Conservation (phyloP, 2,329 filamentous ascomycete genomes). For the Penicillium crustosum region DNA sequence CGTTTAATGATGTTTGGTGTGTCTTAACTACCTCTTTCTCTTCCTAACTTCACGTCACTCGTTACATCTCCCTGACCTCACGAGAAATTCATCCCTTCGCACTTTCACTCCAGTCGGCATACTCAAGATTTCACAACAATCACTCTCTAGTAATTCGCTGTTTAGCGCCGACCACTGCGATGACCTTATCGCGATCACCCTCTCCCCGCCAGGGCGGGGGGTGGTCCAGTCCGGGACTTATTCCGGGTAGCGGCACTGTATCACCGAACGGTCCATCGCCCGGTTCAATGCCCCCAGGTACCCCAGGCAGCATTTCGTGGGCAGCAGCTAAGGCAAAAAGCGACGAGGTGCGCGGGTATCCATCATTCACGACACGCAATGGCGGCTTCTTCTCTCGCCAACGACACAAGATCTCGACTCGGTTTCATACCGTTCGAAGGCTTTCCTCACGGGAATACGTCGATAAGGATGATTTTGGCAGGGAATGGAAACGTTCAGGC, state of each 20-base stretch:
- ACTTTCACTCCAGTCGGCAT: not conserved
- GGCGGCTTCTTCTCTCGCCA: constrained; percentile 85
- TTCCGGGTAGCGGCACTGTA: constrained; percentile 68
- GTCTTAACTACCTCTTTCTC: not conserved
- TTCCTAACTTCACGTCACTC: constrained; percentile 7
- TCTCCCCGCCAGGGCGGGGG: constrained; percentile 81
- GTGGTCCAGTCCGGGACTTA: constrained; percentile 81
- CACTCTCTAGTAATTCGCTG: not conserved
- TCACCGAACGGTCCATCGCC: constrained; percentile 54
- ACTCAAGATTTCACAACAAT: not conserved
- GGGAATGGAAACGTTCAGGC: constrained; percentile 46
- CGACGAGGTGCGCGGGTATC: constrained; percentile 70
- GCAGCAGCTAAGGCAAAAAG: constrained; percentile 77
- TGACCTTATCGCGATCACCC: constrained; percentile 85
- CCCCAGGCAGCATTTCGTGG: constrained; percentile 63
- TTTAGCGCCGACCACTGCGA: constrained; percentile 58
- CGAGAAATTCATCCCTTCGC: not conserved
- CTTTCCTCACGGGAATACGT: constrained; percentile 49
- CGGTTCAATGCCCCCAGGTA: constrained; percentile 23
- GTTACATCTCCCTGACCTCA: constrained; percentile 21
- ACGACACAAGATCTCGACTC: constrained; percentile 76
- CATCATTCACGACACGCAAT: constrained; percentile 76
- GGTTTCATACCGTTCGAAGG: constrained; percentile 70
- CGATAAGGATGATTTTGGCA: constrained; percentile 71
- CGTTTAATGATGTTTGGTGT: not conserved